Evolutionary conservation across 768 basidiomycete genomes (phyloP), one percentile per base, ranked within the genome.

Genomic region (Phylloporus scabripes): DNA sequence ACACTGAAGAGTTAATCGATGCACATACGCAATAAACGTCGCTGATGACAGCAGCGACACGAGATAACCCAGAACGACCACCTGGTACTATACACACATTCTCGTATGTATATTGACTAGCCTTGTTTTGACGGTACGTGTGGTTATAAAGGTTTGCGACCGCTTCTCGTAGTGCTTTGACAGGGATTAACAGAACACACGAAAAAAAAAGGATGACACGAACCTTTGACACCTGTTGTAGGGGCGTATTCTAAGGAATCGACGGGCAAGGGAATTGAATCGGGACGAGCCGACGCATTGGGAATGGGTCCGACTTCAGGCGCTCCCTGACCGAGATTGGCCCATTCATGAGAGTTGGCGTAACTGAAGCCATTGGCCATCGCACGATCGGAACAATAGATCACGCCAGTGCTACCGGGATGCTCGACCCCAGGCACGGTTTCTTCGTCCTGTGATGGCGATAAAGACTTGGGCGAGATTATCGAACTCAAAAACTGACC

Each of bases 81-180:
- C 94, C 94, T 11, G 94, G 94, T 0, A 96, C 93, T 58, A 97
- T 95, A 60, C 89, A 92, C 11, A 91, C 85, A 60, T 97, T 97
- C 69, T 94, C 92, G 56, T 75, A 87, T 1, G 91, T 93, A 65
- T 96, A 97, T 57, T 94, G 77, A 56, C 87, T 91, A 7, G 66
- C 51, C 69, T 87, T 94, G 41, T 81, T 88, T 57, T 86, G 68
- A 29, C 94, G 81, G 65, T 95, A 95, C 2, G 85, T 87, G 43
- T 78, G 72, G 63, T 97, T 97, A 73, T 97, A 97, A 44, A 93
- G 66, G 52, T 87, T 72, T 10, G 94, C 94, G 26, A 97, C 93
- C 2, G 92, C 91, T 63, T 92, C 85, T 24, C 94, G 80, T 18
- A 97, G 81, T 12, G 72, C 87, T 88, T 58, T 29, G 34, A 43